These are phyloP conservation scores for Hevea brasiliensis DNA, from an alignment of 345 rosid genomes.

Conservation along the genomic window DNA sequence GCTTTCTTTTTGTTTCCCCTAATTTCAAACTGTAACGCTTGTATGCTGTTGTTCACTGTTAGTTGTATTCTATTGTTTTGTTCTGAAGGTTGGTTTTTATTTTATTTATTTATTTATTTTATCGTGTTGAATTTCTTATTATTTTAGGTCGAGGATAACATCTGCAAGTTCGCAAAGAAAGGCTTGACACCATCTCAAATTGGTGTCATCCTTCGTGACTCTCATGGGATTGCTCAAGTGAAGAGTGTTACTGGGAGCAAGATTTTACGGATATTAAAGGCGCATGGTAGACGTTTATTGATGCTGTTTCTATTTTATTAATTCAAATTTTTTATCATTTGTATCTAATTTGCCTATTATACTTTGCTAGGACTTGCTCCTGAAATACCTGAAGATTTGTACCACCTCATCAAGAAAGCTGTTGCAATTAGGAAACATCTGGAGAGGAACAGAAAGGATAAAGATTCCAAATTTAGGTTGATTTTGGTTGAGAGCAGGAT, in stretches of 20 bases:
- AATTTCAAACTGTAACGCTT: too few relatives aligned
- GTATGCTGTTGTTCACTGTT: too few relatives aligned
- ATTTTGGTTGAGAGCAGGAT: conserved; percentile 29
- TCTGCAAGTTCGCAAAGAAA: conserved; percentile 35
- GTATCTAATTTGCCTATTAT: background rate
- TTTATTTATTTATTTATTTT: background rate
- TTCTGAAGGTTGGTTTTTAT: too few relatives aligned
- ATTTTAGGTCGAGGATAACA: conserved; percentile 34
- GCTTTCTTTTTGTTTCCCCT: too few relatives aligned
- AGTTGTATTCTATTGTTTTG: too few relatives aligned
- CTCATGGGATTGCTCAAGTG: conserved; percentile 37
- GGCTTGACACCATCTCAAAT: conserved; percentile 35
- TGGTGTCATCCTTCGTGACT: conserved; percentile 34
- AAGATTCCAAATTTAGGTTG: conserved; percentile 86
- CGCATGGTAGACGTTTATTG: conserved; percentile 16
- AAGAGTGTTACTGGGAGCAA: conserved; percentile 33
- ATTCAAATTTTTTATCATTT: background rate
- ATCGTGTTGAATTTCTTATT: too few relatives aligned
- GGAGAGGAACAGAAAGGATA: conserved; percentile 97
- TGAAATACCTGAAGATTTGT: conserved; percentile 85
- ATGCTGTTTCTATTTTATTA: too few relatives aligned
- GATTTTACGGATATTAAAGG: conserved; percentile 34
- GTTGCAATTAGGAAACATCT: conserved; percentile 91
- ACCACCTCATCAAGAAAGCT: conserved; percentile 87
- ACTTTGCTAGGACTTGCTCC: conserved; percentile 63